phyloP scores from a whole-genome alignment of 164 flowering plant species.

The Liriodendron chinense region DNA sequence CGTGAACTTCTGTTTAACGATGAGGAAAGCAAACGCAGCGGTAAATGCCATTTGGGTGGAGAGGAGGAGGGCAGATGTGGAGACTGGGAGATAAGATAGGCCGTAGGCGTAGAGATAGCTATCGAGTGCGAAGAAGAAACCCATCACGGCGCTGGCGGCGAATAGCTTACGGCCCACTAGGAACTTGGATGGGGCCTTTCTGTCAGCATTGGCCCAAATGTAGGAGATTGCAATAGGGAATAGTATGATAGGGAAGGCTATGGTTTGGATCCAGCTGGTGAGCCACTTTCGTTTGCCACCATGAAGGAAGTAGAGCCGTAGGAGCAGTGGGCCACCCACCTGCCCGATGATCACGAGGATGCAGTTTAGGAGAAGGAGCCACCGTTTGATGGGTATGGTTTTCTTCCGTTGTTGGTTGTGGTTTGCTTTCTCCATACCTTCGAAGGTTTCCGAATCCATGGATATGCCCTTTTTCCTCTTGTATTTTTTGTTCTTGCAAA shows the following conservation, averaged over 20 bases:
- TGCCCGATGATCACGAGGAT: conserved; percentile 13
- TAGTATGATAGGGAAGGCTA: conserved; percentile 18
- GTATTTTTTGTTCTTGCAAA: no score
- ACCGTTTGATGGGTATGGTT: conserved; percentile 2
- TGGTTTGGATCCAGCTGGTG: conserved; percentile 23
- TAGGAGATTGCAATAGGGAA: conserved; percentile 12
- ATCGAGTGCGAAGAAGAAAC: conserved; percentile 17
- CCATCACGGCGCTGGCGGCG: conserved; percentile 9
- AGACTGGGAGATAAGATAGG: conserved; percentile 19
- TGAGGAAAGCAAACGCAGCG: conserved; percentile 20
- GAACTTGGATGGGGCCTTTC: background rate
- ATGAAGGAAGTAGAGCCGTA: conserved; percentile 23
- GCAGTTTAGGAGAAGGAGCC: conserved; percentile 17
- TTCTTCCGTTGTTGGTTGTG: background rate
- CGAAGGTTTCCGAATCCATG: background rate
- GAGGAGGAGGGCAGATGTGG: conserved; percentile 17
- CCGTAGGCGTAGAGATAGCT: conserved; percentile 20
- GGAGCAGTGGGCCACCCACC: conserved; percentile 20
- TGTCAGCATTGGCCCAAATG: background rate
- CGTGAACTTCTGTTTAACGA: conserved; percentile 28
- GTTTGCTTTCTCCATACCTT: background rate
- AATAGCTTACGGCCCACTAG: conserved; percentile 4
- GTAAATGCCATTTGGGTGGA: conserved; percentile 29
- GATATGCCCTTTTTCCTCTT: background rate
- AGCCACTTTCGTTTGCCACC: conserved; percentile 33